Percentiles rank a stretch among this genome's conserved stretches.
phyloP scores from a whole-genome alignment of 345 rosid genomes.

The Lagerstroemia speciosa region DNA sequence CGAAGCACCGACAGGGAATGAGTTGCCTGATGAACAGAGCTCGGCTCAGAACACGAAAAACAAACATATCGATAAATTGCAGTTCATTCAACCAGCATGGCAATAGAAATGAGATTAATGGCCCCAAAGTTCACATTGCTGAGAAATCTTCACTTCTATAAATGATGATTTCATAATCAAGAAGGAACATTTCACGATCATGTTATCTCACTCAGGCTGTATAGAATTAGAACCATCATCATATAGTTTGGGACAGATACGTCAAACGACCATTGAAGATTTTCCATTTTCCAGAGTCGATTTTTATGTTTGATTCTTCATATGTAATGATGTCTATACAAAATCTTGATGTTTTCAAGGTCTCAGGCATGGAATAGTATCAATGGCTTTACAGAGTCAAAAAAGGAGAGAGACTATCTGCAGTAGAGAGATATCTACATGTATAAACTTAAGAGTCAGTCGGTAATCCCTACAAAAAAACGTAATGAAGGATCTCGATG shows the following conservation, averaged over 20 bases:
- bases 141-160: background rate
- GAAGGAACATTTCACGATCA: background rate
- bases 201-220: background rate
- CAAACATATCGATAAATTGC: background rate
- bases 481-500: conserved; percentile 17
- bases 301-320: background rate
- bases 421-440: conserved; percentile 34
- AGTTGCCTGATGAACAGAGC: background rate
- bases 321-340: conserved; percentile 6
- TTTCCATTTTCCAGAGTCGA: background rate
- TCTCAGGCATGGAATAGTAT: background rate
- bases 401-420: conserved; percentile 52
- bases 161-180: background rate
- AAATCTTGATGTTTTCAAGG: background rate
- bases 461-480: conserved; percentile 22
- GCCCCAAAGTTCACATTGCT: background rate
- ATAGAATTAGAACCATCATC: background rate
- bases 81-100: background rate
- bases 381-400: conserved; percentile 27
- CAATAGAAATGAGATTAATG: background rate
- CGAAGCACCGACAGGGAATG: background rate
- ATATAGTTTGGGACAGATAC: background rate
- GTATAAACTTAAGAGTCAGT: conserved; percentile 16
- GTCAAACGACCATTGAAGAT: background rate
- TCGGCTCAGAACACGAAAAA: background rate